Evolutionary conservation across 345 rosid species (phyloP).

Genomic region (Pugionium dolabratum): DNA sequence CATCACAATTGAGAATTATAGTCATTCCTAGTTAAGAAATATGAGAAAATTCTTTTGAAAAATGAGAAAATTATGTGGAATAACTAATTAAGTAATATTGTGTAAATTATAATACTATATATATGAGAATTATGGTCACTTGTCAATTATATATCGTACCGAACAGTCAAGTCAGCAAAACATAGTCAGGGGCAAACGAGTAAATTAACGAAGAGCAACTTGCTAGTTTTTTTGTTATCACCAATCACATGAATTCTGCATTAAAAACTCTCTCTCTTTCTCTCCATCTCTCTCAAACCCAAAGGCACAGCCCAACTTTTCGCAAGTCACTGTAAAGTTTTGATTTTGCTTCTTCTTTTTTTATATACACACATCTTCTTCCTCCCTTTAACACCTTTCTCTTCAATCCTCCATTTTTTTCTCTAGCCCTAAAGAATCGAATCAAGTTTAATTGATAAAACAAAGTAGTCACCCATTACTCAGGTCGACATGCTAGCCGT

Average conservation of each 20-base stretch:
- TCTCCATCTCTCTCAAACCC: constrained; percentile 23
- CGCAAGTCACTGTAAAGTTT: constrained; percentile 40
- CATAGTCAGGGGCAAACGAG: constrained; percentile 21
- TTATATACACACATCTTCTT: constrained; percentile 23
- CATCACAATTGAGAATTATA: background rate
- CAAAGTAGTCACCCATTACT: background rate
- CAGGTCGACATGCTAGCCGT: constrained; percentile 34
- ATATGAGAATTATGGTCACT: constrained; percentile 20
- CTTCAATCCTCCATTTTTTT: constrained; percentile 4
- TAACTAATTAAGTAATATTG: background rate
- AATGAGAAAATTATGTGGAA: background rate
- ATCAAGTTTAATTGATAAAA: constrained; percentile 22
- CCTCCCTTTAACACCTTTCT: constrained; percentile 15
- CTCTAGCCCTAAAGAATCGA: constrained; percentile 18
- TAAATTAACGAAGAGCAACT: constrained; percentile 26
- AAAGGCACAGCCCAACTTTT: constrained; percentile 36
- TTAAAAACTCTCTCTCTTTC: constrained; percentile 35
- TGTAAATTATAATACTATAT: constrained; percentile 7
- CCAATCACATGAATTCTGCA: constrained; percentile 46
- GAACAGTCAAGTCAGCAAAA: constrained; percentile 33
- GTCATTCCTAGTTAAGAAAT: background rate
- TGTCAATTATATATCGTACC: background rate
- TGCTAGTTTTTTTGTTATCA: constrained; percentile 32
- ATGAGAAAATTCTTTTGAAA: background rate
- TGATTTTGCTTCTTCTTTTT: constrained; percentile 23